Percentiles rank a stretch among this genome's conserved stretches.
Evolutionary conservation across 2,329 filamentous ascomycete genomes (phyloP).

Genomic region (Xylariales sp.): DNA sequence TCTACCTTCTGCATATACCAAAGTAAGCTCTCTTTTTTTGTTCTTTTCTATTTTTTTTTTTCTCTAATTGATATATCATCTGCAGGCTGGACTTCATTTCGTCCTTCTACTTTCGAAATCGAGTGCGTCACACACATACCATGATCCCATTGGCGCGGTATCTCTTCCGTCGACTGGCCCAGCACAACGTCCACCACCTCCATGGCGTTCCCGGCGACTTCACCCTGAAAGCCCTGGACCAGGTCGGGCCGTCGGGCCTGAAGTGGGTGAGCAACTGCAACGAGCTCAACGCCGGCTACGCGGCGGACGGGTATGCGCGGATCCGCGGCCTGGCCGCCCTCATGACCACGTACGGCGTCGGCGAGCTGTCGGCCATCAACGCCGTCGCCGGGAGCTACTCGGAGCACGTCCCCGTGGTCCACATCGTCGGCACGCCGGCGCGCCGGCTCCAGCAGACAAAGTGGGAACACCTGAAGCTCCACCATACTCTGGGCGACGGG

Average conservation of each 20-base stretch:
- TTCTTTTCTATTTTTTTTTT: no score
- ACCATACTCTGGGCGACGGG: conserved; percentile 53
- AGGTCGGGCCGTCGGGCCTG: conserved; percentile 30
- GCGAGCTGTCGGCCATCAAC: conserved; percentile 53
- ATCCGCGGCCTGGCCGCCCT: conserved; percentile 45
- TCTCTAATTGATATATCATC: no score
- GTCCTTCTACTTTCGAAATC: no score
- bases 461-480: conserved; percentile 38
- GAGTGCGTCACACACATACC: no score
- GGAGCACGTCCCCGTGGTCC: conserved; percentile 51
- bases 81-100: no score
- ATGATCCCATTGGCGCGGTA: no score
- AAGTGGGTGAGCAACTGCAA: conserved; percentile 50
- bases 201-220: conserved; percentile 44
- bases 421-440: conserved; percentile 51
- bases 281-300: conserved; percentile 54
- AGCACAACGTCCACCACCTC: no score
- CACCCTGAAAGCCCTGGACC: conserved; percentile 32
- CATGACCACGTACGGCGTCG: conserved; percentile 58
- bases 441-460: conserved; percentile 37
- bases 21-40: no score
- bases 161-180: no score
- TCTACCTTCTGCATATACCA: no score
- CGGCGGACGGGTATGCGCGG: conserved; percentile 53
- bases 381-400: conserved; percentile 55